These are phyloP conservation scores for Magnaporthiopsis incrustans DNA, from an alignment of 2,329 filamentous ascomycete genomes.

Conservation along the genomic window DNA sequence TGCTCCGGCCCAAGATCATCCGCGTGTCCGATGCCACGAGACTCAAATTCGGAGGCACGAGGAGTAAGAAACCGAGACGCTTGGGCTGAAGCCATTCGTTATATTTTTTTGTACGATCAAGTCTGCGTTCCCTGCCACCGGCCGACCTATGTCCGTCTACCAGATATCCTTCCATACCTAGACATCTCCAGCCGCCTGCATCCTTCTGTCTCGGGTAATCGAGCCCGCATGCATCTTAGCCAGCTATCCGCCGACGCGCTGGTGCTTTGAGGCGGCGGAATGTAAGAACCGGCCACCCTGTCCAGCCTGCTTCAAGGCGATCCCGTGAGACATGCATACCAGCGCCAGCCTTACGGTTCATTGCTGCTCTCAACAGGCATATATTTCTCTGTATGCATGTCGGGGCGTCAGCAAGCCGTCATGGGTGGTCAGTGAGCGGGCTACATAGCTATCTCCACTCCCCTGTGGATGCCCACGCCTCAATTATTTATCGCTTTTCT, in stretches of 20 bases:
- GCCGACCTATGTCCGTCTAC: not conserved
- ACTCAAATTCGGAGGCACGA: slow-evolving; percentile 91
- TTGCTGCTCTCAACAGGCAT: too few relatives aligned
- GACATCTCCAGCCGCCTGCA: not conserved
- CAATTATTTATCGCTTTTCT: not conserved
- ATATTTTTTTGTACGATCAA: not conserved
- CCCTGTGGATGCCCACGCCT: not conserved
- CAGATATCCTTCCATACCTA: not conserved
- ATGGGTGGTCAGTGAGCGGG: not conserved
- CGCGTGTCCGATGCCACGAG: slow-evolving; percentile 80
- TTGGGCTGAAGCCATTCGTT: slow-evolving; percentile 43
- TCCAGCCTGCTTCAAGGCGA: too few relatives aligned
- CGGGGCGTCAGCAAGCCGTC: not conserved
- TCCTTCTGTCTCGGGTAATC: not conserved
- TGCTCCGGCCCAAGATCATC: slow-evolving; percentile 65
- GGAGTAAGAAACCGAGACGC: slow-evolving; percentile 76
- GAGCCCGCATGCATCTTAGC: not conserved
- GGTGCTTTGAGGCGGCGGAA: not conserved
- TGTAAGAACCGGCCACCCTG: too few relatives aligned
- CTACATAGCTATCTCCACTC: not conserved
- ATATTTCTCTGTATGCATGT: too few relatives aligned
- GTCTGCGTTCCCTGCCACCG: not conserved
- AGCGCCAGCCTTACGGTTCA: too few relatives aligned
- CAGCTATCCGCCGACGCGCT: not conserved
- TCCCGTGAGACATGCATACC: too few relatives aligned